Evolutionary conservation across 2,329 filamentous ascomycete genomes (phyloP), one percentile per base, ranked within the genome.

Genomic region (Talaromyces sp.): DNA sequence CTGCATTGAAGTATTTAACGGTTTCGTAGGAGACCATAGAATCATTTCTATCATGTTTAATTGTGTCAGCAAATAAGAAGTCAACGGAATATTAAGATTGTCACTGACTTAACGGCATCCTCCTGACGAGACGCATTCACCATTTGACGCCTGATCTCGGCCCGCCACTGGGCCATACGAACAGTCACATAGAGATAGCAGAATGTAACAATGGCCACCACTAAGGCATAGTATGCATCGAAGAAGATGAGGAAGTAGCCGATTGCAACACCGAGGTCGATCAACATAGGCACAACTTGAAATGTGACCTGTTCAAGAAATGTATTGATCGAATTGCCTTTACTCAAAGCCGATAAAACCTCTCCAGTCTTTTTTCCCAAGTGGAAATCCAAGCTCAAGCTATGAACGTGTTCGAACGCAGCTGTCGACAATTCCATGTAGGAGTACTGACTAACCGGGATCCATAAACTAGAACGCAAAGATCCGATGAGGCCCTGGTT

Each of bases 11-110:
- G 73, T 94, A 94, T 75, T 94, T 95, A 74, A 94, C 91, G 1
- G 91, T 94, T 80, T 99, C 95, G 76, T 98, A 99, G n/a, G 93
- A 96, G 67, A 95, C 93, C 82, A 99, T 95, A 0, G 95, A 98
- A 77, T 99, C 95, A 75, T 97, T 98, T 79, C 83, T 86, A 67
- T 13, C 16, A 57, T 7, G 13, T 33, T 59, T 14, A 9, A 13
- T 27, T 22, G 27, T 31, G 37, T 59, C 27, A 61, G 59, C 27
- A 16, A 61, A 50, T 48, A 19, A 6, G 24, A 13, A 33, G 24
- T 35, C 10, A 37, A 47, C 3, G n/a, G 8, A 37, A 13, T 14
- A 14, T 5, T 10, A 22, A 56, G 10, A 19, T 19, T 5, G 11
- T 50, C 41, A 81, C 83, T 78, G 75, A 86, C 84, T 98, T 98